phyloP scores from a whole-genome alignment of 345 rosid species.

The Luvunga scandens region DNA sequence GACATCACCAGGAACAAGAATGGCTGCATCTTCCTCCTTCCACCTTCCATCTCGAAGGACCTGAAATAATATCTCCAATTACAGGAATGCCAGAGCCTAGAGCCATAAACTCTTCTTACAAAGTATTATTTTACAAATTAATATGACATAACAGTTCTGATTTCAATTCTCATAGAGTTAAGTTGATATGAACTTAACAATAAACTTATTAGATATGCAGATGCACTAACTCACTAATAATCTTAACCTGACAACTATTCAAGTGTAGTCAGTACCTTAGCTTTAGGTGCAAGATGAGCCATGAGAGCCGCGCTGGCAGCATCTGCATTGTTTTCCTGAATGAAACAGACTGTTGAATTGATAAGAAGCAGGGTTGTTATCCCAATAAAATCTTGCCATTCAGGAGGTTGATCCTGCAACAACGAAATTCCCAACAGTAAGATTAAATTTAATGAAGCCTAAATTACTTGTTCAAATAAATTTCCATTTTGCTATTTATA shows the following conservation, averaged over 20 bases:
- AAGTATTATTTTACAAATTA: no score
- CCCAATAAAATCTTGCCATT: slow-evolving; percentile 72
- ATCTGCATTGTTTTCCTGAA: slow-evolving; percentile 63
- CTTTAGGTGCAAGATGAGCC: slow-evolving; percentile 67
- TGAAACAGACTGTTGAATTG: slow-evolving; percentile 64
- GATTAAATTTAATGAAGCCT: not conserved
- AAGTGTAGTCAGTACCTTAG: slow-evolving; percentile 34
- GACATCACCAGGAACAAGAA: slow-evolving; percentile 72
- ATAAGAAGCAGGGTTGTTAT: slow-evolving; percentile 47
- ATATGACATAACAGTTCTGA: no score
- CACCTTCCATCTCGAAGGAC: slow-evolving; percentile 60
- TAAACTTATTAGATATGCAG: no score
- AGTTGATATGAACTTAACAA: no score
- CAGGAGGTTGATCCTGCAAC: slow-evolving; percentile 57
- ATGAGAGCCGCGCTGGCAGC: slow-evolving; percentile 63
- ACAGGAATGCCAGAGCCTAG: no score
- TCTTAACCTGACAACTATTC: no score
- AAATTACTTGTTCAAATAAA: no score
- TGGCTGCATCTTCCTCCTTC: slow-evolving; percentile 56
- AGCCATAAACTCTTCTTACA: no score
- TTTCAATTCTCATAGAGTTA: no score
- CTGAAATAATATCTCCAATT: slow-evolving; percentile 16
- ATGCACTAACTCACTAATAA: no score
- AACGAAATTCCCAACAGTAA: not conserved
- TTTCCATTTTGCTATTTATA: no score